phyloP scores from a whole-genome alignment of 2,329 filamentous ascomycete species.

The Aspergillus sp. region DNA sequence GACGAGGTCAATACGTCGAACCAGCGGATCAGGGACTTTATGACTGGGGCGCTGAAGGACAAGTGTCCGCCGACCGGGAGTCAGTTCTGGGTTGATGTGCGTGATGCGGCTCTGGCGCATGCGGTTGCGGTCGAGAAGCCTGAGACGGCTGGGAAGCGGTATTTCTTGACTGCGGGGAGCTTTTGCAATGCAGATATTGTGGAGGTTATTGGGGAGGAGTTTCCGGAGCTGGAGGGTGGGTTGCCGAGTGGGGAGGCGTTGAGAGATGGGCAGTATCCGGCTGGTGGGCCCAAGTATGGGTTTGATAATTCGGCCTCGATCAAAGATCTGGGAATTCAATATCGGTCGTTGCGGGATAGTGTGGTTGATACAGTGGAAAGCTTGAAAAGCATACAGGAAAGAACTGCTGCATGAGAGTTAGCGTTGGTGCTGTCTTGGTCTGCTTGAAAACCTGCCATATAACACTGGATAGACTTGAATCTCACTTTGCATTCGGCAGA shows the following conservation, averaged over 20 bases:
- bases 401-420: background rate
- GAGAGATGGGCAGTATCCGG: constrained; percentile 23
- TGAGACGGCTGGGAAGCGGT: constrained; percentile 44
- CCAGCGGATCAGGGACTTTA: constrained; percentile 68
- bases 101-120: constrained; percentile 48
- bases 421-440: background rate
- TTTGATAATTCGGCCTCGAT: constrained; percentile 38
- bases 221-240: constrained; percentile 39
- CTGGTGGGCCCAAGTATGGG: constrained; percentile 27
- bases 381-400: constrained; percentile 11
- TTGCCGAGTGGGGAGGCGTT: constrained; percentile 36
- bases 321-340: constrained; percentile 37
- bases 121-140: constrained; percentile 44
- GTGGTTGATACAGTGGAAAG: constrained; percentile 34
- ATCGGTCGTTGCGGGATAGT: constrained; percentile 33
- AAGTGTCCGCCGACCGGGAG: constrained; percentile 61
- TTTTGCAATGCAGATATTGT: constrained; percentile 44
- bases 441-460: background rate
- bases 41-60: constrained; percentile 59
- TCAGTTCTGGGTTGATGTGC: constrained; percentile 58
- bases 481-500: background rate
- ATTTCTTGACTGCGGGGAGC: constrained; percentile 43
- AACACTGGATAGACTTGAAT: background rate
- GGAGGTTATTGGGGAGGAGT: constrained; percentile 40
- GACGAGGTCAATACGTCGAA: constrained; percentile 71